These are phyloP conservation scores for Thalassiosira livingstoniorum DNA, from an alignment of 352 stramenopile genomes.

Conservation along the genomic window DNA sequence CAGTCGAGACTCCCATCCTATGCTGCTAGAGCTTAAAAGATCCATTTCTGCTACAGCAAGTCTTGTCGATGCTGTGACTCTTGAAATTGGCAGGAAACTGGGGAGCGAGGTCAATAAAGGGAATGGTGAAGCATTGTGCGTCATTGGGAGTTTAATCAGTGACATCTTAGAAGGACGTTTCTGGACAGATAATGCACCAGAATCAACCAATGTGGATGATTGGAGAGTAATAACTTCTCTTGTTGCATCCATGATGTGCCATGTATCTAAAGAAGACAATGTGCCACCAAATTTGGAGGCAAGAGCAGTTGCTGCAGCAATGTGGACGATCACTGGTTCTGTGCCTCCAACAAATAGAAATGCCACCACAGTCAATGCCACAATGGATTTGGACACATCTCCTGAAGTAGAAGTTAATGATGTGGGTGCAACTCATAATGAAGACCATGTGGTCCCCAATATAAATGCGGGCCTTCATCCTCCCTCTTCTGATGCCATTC, in stretches of 20 bases:
- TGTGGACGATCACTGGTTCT: slow-evolving; percentile 82
- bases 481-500: not conserved
- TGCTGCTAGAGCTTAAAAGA: slow-evolving; percentile 79
- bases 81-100: slow-evolving; percentile 59
- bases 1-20: slow-evolving; percentile 73
- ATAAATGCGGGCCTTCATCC: not conserved
- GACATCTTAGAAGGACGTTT: slow-evolving; percentile 78
- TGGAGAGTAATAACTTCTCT: slow-evolving; percentile 79
- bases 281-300: slow-evolving; percentile 78
- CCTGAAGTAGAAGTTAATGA: slow-evolving; percentile 52
- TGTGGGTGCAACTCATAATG: slow-evolving; percentile 31
- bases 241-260: slow-evolving; percentile 76
- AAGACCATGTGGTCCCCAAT: slow-evolving; percentile 14
- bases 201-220: slow-evolving; percentile 37
- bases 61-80: slow-evolving; percentile 71
- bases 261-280: slow-evolving; percentile 81
- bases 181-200: slow-evolving; percentile 65
- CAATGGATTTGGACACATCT: slow-evolving; percentile 58
- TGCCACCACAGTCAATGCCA: slow-evolving; percentile 32
- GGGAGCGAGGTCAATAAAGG: slow-evolving; percentile 47
- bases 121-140: slow-evolving; percentile 49
- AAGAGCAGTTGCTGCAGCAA: slow-evolving; percentile 73
- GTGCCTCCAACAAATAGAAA: not conserved
- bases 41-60: slow-evolving; percentile 72
- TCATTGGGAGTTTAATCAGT: slow-evolving; percentile 69